Conservation (phyloP, 371 early-diverging fungal genomes). For the Parasitella parasitica region DNA sequence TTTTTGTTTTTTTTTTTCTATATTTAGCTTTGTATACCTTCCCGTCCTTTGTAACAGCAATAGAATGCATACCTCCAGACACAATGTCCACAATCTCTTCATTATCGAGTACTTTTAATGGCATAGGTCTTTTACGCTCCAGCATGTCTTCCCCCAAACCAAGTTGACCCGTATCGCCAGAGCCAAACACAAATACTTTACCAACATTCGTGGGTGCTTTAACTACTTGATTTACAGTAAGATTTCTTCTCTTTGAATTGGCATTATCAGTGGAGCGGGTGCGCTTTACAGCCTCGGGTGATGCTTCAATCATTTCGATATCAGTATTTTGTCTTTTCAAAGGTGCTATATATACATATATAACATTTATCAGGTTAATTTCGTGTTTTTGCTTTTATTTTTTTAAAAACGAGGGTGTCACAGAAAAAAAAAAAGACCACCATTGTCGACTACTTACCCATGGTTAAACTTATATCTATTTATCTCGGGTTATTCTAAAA, state of each 20-base stretch:
- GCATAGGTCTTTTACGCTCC: conserved; percentile 74
- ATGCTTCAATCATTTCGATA: conserved; percentile 18
- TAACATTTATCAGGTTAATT: not conserved
- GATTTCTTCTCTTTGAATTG: not conserved
- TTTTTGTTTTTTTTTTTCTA: conserved; percentile 18
- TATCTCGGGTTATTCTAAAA: not conserved
- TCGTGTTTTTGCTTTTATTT: not conserved
- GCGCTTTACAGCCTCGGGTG: conserved; percentile 11
- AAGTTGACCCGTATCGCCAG: conserved; percentile 95
- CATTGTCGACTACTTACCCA: not conserved
- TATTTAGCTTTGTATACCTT: too few species aligned
- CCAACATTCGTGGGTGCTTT: conserved; percentile 46
- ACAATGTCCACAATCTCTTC: conserved; percentile 72
- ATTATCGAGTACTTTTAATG: conserved; percentile 63
- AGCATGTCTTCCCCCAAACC: conserved; percentile 86
- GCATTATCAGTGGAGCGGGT: conserved; percentile 4
- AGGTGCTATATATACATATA: not conserved
- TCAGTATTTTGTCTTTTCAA: conserved; percentile 24
- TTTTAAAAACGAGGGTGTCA: too few species aligned
- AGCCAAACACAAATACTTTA: conserved; percentile 90
- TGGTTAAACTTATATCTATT: not conserved
- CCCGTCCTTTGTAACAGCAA: conserved; percentile 78
- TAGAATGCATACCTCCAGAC: conserved; percentile 91
- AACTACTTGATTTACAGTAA: conserved; percentile 17
- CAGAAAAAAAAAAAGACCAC: too few species aligned